Conservation (phyloP, 139 green algal genomes). For the Chlorella vulgaris region DNA sequence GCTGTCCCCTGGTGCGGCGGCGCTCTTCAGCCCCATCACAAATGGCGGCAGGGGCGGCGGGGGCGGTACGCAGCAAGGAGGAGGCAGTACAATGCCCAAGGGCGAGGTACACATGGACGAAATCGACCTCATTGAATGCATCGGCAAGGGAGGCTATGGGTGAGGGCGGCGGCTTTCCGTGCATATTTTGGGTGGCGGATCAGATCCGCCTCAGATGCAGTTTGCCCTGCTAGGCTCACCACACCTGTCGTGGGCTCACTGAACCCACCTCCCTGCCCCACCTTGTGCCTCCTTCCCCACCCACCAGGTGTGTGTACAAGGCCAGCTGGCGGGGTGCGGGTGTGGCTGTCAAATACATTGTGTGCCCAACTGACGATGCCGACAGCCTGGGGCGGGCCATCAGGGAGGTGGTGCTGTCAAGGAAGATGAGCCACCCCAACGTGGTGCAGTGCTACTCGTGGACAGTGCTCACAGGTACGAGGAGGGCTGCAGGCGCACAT, state of each 20-base stretch:
- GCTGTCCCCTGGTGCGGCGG: not conserved
- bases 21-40: slow-evolving; percentile 20
- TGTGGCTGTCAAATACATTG: slow-evolving; percentile 60
- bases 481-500: no score
- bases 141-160: slow-evolving; percentile 50
- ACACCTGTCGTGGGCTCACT: not conserved
- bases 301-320: slow-evolving; percentile 42
- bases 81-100: not conserved
- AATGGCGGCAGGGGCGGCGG: not conserved
- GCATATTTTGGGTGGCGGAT: no score
- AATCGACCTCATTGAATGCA: slow-evolving; percentile 50
- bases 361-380: slow-evolving; percentile 36
- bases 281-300: not conserved
- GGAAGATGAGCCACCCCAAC: slow-evolving; percentile 56
- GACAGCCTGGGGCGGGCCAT: slow-evolving; percentile 41
- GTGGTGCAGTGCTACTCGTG: slow-evolving; percentile 50
- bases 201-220: no score
- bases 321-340: slow-evolving; percentile 46
- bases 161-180: not conserved
- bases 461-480: slow-evolving; percentile 31
- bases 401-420: slow-evolving; percentile 53
- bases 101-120: slow-evolving; percentile 56
- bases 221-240: no score
- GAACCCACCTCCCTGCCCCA: not conserved
- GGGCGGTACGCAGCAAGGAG: not conserved